Evolutionary conservation across 106 monocot genomes (phyloP).

Genomic region (Apostasia ramifera): DNA sequence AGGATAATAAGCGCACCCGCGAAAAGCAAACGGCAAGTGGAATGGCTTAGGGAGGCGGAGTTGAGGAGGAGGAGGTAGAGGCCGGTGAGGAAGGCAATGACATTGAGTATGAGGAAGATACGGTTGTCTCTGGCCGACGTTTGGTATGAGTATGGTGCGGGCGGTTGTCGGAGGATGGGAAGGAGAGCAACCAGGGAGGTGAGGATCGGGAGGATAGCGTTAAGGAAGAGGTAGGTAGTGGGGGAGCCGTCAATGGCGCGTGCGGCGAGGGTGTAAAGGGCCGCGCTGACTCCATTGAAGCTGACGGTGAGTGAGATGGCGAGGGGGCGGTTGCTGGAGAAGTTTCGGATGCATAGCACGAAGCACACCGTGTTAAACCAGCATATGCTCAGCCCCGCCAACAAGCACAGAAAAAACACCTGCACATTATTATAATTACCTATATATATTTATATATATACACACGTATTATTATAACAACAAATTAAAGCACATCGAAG

Average conservation of each 20-base stretch:
- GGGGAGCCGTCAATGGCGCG: conserved; percentile 25
- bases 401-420: conserved; percentile 65
- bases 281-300: conserved; percentile 80
- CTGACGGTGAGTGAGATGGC: conserved; percentile 75
- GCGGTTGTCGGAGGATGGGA: conserved; percentile 53
- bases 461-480: too few species aligned
- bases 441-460: too few species aligned
- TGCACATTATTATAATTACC: conserved; percentile 6
- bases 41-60: conserved; percentile 21
- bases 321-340: conserved; percentile 48
- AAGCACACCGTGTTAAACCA: conserved; percentile 95
- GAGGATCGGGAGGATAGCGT: conserved; percentile 53
- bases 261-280: conserved; percentile 59
- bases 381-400: conserved; percentile 76
- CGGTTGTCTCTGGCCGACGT: conserved; percentile 22
- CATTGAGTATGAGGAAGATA: conserved; percentile 58
- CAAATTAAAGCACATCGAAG: too few species aligned
- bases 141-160: conserved; percentile 10
- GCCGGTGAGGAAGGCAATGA: conserved; percentile 72
- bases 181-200: conserved; percentile 38
- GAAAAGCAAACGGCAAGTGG: conserved; percentile 30
- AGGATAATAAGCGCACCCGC: conserved; percentile 54
- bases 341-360: conserved; percentile 67
- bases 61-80: conserved; percentile 67
- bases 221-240: conserved; percentile 58